Evolutionary conservation across 2,329 filamentous ascomycete species (phyloP).

Genomic region (Colletotrichum eremochloae): DNA sequence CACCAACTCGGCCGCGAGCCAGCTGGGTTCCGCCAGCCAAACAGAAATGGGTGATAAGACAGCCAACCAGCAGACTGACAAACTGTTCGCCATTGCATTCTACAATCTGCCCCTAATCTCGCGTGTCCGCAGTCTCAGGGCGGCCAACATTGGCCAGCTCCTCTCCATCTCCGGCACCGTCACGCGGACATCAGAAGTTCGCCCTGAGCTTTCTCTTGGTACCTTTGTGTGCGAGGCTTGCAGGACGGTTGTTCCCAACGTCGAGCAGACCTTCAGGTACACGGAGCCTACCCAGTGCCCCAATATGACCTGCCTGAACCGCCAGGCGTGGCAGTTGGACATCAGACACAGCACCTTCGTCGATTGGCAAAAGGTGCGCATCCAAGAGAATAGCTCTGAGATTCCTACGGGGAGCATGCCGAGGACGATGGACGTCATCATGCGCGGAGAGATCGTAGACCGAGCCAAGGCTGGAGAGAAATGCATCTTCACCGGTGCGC

Average conservation of each 20-base stretch:
- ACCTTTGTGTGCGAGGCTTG: conserved; percentile 95
- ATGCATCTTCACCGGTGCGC: conserved; percentile 95
- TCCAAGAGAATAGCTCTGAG: conserved; percentile 98
- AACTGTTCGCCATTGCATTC: conserved; percentile 92
- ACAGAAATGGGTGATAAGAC: conserved; percentile 80
- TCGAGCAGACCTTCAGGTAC: conserved; percentile 98
- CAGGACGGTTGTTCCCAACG: conserved; percentile 85
- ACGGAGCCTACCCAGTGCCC: conserved; percentile 97
- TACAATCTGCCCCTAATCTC: conserved; percentile 93
- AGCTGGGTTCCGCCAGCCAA: conserved; percentile 72
- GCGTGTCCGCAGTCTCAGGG: conserved; percentile 86
- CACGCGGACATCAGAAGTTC: conserved; percentile 95
- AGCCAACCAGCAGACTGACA: conserved; percentile 95
- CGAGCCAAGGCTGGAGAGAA: conserved; percentile 97
- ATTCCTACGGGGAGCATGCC: conserved; percentile 99
- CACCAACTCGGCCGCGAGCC: conserved; percentile 76
- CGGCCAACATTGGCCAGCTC: conserved; percentile 90
- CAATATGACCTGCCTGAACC: conserved; percentile 88
- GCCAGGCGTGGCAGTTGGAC: conserved; percentile 94
- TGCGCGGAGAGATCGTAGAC: conserved; percentile 97
- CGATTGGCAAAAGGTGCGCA: conserved; percentile 98
- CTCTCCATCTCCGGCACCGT: conserved; percentile 97
- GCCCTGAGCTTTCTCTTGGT: conserved; percentile 90
- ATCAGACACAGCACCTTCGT: conserved; percentile 98
- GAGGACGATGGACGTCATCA: conserved; percentile 95